Base-by-base conservation (phyloP, 2,329 filamentous ascomycete genomes). In the Monilinia fructigena region DNA sequence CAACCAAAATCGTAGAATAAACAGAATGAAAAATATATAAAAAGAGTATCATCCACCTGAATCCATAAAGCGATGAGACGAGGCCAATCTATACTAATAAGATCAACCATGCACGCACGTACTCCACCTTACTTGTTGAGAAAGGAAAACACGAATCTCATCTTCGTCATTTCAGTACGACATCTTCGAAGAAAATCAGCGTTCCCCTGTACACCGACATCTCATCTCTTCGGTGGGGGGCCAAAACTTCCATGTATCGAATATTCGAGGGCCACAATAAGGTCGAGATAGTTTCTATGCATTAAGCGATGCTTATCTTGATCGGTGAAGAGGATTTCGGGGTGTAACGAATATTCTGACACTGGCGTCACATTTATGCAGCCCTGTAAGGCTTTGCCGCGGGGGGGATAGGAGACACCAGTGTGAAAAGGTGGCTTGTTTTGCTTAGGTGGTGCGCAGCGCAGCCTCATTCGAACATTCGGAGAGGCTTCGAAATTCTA, bases 321-420 rank as follows among this genome's bases (percentile, higher is more conserved):
- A 35, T 65, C 63, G 63, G 63, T 60, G 63, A 60, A 42, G 28
- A 31, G 56, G 28, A 45, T 60, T 42, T 23, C 31, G 35, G 23
- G 55, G n/a, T 65, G 63, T 47, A 28, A 53, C 55, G 23, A 31
- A 48, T 52, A 38, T 26, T 52, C 42, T 60, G 63, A 65, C 47
- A 60, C 53, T 65, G 55, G 63, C 35, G 55, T 65, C 47, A 65
- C 55, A 45, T 50, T 18, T 60, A 65, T 65, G 63, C 55, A 65
- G 63, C 63, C 55, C 63, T 65, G 48, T 35, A 53, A 40, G 62
- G 47, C 45, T 40, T 40, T 47, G 45, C 45, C 45, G 28, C 59
- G 23, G 60, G 48, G 38, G 11, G n/a, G n/a, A n/a, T 20, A 31
- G 12, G 7, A 11, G 23, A 23, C 16, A 18, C 10, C 52, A 11